A percentile compares a stretch with the other conserved stretches of the same genome.
These are phyloP conservation scores for Podospora tetraspora DNA, from an alignment of 495 filamentous ascomycete genomes.

Conservation along the genomic window DNA sequence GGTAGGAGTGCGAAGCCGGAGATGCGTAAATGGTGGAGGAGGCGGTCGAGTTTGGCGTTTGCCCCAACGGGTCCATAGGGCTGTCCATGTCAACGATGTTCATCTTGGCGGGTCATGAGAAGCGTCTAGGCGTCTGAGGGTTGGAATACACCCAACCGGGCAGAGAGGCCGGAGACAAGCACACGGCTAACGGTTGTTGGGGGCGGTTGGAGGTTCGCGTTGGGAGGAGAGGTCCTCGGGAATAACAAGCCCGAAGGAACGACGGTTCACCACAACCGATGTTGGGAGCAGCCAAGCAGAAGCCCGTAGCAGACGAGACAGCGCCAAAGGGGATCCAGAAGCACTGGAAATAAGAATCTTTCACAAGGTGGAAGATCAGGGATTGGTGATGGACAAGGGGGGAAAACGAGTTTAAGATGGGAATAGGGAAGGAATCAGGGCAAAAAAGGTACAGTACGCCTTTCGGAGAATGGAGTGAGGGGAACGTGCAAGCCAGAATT, in stretches of 20 bases:
- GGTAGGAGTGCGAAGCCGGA: slow-evolving; percentile 15
- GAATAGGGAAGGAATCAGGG: not conserved
- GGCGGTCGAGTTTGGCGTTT: slow-evolving; percentile 30
- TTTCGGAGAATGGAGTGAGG: slow-evolving; percentile 4
- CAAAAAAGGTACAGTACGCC: not conserved
- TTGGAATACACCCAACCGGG: slow-evolving; percentile 2
- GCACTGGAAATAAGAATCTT: not conserved
- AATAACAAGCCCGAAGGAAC: slow-evolving; percentile 5
- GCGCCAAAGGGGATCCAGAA: not conserved
- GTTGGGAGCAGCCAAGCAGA: not conserved
- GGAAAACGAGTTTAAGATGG: not conserved
- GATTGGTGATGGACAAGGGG: not conserved
- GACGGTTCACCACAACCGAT: not conserved
- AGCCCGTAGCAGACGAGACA: not conserved
- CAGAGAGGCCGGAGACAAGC: not conserved
- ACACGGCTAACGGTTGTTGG: not conserved
- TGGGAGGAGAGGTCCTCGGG: slow-evolving; percentile 4
- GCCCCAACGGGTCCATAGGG: slow-evolving; percentile 1
- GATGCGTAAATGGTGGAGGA: slow-evolving; percentile 37
- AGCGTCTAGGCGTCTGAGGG: slow-evolving; percentile 3
- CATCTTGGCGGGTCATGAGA: slow-evolving; percentile 14
- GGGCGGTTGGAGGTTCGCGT: not conserved
- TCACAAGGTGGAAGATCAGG: not conserved
- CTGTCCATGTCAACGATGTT: slow-evolving; percentile 12
- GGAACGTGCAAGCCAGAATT: slow-evolving; percentile 3